Base-by-base conservation (phyloP, 2,329 filamentous ascomycete genomes). In the Fusarium gaditjirri region DNA sequence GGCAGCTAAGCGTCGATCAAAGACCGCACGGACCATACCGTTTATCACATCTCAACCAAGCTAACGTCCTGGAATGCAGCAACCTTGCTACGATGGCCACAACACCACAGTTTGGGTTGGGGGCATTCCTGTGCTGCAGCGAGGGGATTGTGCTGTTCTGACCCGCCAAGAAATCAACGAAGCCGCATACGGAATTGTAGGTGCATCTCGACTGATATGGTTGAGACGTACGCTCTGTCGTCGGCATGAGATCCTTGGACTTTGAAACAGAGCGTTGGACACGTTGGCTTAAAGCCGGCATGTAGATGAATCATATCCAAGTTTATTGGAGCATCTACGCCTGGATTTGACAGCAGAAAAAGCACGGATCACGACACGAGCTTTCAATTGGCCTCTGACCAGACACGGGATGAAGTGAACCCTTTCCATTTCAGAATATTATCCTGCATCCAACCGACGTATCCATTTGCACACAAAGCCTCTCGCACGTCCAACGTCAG, bases 1-100 rank as follows among this genome's bases (percentile, higher is more conserved):
- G 23, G 71, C 55, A 66, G 41, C 71, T 63, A 70, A 61, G 58
- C 56, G 69, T 62, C 61, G 68, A 64, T 68, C 68, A 53, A 63
- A 70, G 60, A 43, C 66, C 69, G 63, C 73, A 75, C 71, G 66
- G 73, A 76, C 73, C 63, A 64, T 69, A 65, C 66, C 69, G 61
- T 76, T 56, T 64, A 53, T 58, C 59, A 71, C 23, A 50, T 36
- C 42, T 42, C 57, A 55, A 63, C 43, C 47, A 66, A 25, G 27
- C 47, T 56, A 54, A 42, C 35, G 47, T 57, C 41, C 23, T 70
- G 70, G 70, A 73, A 73, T 73, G 70, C 46, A 39, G 39, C 44
- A 61, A 59, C 62, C 44, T 66, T 63, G 57, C 46, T 38, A 64
- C 46, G 50, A 55, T 68, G 33, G 50, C 70, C 57, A 58, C 50